Base-by-base conservation (phyloP, 371 early-diverging fungal species). In the Rhizopus arrhizus region DNA sequence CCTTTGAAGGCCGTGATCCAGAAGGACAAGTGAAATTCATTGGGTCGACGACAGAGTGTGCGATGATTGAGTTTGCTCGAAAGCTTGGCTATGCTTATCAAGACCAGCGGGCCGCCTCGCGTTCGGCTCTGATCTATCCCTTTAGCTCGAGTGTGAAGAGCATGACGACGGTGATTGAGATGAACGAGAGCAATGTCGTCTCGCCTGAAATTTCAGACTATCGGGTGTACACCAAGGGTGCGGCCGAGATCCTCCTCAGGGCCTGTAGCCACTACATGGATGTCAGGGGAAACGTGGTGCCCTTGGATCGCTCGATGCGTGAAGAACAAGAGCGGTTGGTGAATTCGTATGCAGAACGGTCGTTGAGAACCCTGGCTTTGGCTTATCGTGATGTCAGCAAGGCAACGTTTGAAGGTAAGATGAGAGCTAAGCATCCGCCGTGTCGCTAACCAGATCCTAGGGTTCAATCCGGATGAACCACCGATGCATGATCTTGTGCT, bases 311-410 rank as follows among this genome's bases (percentile, higher is more conserved):
- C 16, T 41, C 54, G n/a, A 58, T 43, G 11, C 68, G 72, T 15
- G 15, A 40, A 6, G 72, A 76, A 34, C 69, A 74, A 51, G 74
- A 70, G 51, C 65, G 59, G 3, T 46, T 69, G 45, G 85, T 91
- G 58, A 75, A 76, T 28, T 38, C 58, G 8, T 91, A 77, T 56
- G 90, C 93, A 13, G 69, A 79, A 59, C 53, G 78, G 28, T 83
- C 89, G 5, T 81, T 93, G 48, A 76, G 93, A 47, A 90, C 91
- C 5, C 83, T 92, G 51, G 81, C 79, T 34, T 49, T 87, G 12
- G 89, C 88, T 12, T 86, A 87, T 73, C 78, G 84, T 60, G 82
- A 85, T 53, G 66, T 80, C 11, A 61, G 76, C 52, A 42, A 62
- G 3, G 64, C 64, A 5, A 60, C 58, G 2, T 58, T 48, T 34